A percentile compares a stretch with the other conserved stretches of the same genome.
phyloP scores from a whole-genome alignment of 108 stramenopile species.

The Cyclotella atomus region DNA sequence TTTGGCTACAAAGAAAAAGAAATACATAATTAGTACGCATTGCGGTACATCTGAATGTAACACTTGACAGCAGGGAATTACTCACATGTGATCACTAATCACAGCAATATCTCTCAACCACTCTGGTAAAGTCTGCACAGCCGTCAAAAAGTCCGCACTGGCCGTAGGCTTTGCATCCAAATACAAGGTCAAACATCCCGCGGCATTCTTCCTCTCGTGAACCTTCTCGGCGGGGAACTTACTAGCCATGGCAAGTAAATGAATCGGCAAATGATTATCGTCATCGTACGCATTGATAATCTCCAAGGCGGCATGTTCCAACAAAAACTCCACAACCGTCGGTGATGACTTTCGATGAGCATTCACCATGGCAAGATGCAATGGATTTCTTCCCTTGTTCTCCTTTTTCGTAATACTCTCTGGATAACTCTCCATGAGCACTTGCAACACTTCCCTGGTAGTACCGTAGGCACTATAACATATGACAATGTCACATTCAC shows the following conservation, averaged over 20 bases:
- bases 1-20: neutral
- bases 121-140: slow-evolving; percentile 80
- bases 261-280: slow-evolving; percentile 77
- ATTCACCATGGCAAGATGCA: slow-evolving; percentile 91
- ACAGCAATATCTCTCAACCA: slow-evolving; percentile 85
- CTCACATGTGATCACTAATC: slow-evolving; percentile 68
- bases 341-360: slow-evolving; percentile 79
- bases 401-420: slow-evolving; percentile 64
- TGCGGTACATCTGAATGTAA: neutral
- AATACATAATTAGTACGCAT: neutral
- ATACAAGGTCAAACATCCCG: slow-evolving; percentile 75
- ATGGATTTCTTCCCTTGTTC: slow-evolving; percentile 77
- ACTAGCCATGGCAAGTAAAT: slow-evolving; percentile 58
- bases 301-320: slow-evolving; percentile 51
- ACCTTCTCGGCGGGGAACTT: slow-evolving; percentile 41
- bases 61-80: neutral
- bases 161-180: slow-evolving; percentile 64
- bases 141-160: slow-evolving; percentile 77
- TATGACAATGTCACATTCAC: no score
- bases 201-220: slow-evolving; percentile 52
- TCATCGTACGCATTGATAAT: slow-evolving; percentile 71
- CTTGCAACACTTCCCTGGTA: slow-evolving; percentile 62
- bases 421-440: slow-evolving; percentile 70
- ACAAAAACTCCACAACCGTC: slow-evolving; percentile 63
- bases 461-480: slow-evolving; percentile 85